A percentile compares a stretch with the other conserved stretches of the same genome.
Conservation (phyloP, 148 eudicot genomes). For the Amaranthus cruentus region DNA sequence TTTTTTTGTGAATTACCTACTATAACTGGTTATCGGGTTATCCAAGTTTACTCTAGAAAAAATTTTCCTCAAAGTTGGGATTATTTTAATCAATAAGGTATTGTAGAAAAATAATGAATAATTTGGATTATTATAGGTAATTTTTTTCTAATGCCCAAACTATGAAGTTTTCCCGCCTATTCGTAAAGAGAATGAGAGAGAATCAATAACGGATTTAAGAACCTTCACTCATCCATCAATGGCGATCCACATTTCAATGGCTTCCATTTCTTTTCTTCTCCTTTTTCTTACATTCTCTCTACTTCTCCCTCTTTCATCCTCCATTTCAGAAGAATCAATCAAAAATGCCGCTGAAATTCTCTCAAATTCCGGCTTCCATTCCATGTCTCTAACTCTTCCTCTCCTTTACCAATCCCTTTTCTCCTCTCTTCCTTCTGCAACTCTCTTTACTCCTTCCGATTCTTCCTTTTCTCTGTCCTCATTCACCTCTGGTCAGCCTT, state of each 20-base stretch:
- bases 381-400: constrained; percentile 62
- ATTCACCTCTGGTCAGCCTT: constrained; percentile 49
- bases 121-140: no score
- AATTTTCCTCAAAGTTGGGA: no score
- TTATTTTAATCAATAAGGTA: no score
- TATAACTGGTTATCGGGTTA: no score
- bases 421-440: constrained; percentile 28
- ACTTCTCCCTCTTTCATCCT: constrained; percentile 14
- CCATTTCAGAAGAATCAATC: constrained; percentile 32
- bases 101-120: no score
- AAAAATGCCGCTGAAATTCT: constrained; percentile 51
- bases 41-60: no score
- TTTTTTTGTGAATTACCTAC: no score
- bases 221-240: constrained; percentile 14
- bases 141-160: no score
- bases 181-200: no score
- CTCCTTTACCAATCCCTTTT: constrained; percentile 36
- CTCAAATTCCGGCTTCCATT: constrained; percentile 45
- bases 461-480: constrained; percentile 41
- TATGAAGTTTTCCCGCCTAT: no score
- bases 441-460: constrained; percentile 27
- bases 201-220: no score
- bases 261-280: not conserved
- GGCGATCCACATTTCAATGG: constrained; percentile 14
- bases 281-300: constrained; percentile 9